Evolutionary conservation across 2,329 filamentous ascomycete species (phyloP), one percentile per base, ranked within the genome.

Genomic region (Bipolaris oryzae): DNA sequence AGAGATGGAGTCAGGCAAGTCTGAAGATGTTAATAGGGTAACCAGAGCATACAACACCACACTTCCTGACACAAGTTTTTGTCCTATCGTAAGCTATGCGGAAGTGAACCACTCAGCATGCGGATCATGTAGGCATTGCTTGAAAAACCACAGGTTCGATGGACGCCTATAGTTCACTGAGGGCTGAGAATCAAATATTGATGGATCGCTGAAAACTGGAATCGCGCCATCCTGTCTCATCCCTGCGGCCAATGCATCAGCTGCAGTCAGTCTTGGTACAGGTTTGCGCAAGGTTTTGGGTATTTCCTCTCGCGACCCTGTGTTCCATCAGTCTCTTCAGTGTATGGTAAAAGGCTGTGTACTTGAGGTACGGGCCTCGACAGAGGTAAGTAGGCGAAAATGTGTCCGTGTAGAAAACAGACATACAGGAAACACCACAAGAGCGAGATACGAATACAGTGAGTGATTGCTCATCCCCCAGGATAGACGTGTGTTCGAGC

Each of bases 371-470:
- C 15, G 39, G 2, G 7, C 25, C 5, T 28, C 34, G 20, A 38
- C 15, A 43, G 31, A 34, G 38, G 34, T 46, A 46, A 39, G 50
- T 11, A 21, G 38, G 34, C 39, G 20, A 13, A 20, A 35, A 31
- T 28, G 15, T 23, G 41, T 49, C 28, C 38, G 41, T 39, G 20
- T 23, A 11, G 25, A 18, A 31, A 16, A 25, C 28, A 21, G 33
- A 38, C 13, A 37, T 50, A 25, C 33, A 44, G 25, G 25, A 13
- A n/a, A 15, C 5, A n/a, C 16, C 18, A 10, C 21, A 34, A 16
- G 35, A n/a, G 41, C 52, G 48, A 31, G 43, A 47, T 53, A 60
- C 33, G 18, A 57, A 39, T 63, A 61, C 31, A 57, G 62, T 65
- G 49, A 61, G 62, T 64, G 15, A 41, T 37, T 45, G 28, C 25